These are phyloP conservation scores for Fusarium veterinarium DNA, from an alignment of 2,329 filamentous ascomycete species.

Conservation along the genomic window DNA sequence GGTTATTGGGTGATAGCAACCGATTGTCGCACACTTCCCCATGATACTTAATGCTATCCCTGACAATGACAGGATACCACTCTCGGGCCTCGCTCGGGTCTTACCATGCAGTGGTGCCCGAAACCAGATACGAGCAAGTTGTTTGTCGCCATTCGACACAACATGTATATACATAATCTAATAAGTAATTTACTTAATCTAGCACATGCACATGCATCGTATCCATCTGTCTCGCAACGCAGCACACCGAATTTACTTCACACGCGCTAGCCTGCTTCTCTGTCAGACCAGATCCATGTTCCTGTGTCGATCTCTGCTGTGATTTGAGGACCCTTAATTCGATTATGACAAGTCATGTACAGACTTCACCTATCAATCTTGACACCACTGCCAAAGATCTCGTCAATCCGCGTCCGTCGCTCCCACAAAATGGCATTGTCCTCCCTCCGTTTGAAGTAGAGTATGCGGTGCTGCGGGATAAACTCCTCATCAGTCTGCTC, in stretches of 20 bases:
- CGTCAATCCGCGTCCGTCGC: constrained; percentile 62
- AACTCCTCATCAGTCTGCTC: constrained; percentile 75
- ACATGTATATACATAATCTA: background rate
- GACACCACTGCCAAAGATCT: constrained; percentile 67
- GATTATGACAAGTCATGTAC: constrained; percentile 6
- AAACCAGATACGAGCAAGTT: background rate
- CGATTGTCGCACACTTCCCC: background rate
- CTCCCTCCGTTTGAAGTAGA: constrained; percentile 68
- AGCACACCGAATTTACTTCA: constrained; percentile 22
- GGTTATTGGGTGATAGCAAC: background rate
- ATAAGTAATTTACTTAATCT: background rate
- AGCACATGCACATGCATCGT: background rate
- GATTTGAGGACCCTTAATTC: constrained; percentile 16
- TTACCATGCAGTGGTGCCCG: constrained; percentile 6
- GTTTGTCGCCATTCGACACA: background rate
- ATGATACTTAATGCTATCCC: background rate
- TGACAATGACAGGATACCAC: background rate
- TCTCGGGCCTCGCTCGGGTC: background rate
- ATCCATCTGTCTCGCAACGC: background rate
- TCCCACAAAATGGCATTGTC: constrained; percentile 68
- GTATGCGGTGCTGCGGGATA: constrained; percentile 72
- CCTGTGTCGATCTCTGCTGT: background rate
- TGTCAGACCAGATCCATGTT: constrained; percentile 1
- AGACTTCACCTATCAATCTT: constrained; percentile 20
- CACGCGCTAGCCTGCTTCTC: background rate